Conservation (phyloP, 495 filamentous ascomycete genomes). For the Pyrenopolyporus hunteri region DNA sequence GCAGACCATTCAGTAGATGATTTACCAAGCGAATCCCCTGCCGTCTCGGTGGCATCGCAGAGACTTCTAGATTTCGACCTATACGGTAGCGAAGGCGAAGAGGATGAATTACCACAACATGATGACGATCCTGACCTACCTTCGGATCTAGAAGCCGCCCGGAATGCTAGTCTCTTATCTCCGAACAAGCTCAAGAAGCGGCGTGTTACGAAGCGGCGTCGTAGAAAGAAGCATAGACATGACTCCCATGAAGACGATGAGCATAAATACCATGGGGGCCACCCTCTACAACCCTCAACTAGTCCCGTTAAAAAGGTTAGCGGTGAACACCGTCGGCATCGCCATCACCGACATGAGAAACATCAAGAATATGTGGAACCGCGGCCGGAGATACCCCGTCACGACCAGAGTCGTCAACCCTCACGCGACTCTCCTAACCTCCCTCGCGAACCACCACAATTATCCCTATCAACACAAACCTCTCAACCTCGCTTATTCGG, state of each 20-base stretch:
- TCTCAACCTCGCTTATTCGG: constrained; percentile 31
- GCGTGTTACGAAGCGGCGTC: constrained; percentile 49
- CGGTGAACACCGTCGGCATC: constrained; percentile 33
- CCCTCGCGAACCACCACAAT: constrained; percentile 28
- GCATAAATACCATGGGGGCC: constrained; percentile 29
- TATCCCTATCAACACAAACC: constrained; percentile 30
- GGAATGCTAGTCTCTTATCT: constrained; percentile 47
- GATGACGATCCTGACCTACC: constrained; percentile 43
- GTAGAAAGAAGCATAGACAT: constrained; percentile 44
- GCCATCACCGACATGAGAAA: constrained; percentile 33
- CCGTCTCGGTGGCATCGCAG: constrained; percentile 49
- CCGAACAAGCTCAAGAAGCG: constrained; percentile 58
- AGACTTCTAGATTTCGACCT: constrained; percentile 52
- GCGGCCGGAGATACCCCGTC: constrained; percentile 8
- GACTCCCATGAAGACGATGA: constrained; percentile 37
- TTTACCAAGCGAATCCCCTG: constrained; percentile 46
- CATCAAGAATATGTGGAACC: constrained; percentile 25
- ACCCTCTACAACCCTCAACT: constrained; percentile 43
- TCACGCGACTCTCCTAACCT: constrained; percentile 26
- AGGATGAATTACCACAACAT: constrained; percentile 46
- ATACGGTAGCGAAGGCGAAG: constrained; percentile 45
- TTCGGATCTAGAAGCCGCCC: constrained; percentile 53
- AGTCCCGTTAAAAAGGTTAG: constrained; percentile 42
- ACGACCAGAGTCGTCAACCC: constrained; percentile 21
- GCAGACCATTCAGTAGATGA: constrained; percentile 41